Evolutionary conservation across 2,329 filamentous ascomycete genomes (phyloP).

Genomic region (Diaporthe vexans): DNA sequence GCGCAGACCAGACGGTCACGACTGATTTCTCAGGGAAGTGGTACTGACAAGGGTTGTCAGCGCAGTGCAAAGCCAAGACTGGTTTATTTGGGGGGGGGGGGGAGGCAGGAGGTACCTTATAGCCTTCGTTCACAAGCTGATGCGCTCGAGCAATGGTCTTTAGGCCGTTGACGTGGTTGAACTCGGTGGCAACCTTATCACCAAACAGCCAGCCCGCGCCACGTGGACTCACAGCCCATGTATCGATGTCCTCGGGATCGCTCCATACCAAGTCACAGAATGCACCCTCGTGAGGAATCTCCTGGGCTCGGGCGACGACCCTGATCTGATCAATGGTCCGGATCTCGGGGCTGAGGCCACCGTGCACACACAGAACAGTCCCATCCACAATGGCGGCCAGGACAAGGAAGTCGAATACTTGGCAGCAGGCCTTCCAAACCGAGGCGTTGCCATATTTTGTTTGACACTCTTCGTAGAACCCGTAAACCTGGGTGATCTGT

Average conservation of each 20-base stretch:
- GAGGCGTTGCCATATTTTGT: constrained; percentile 99
- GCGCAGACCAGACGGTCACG: constrained; percentile 97
- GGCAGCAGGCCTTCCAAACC: constrained; percentile 99
- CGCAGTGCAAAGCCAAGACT: neutral
- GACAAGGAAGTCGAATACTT: constrained; percentile 98
- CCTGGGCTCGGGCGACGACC: constrained; percentile 96
- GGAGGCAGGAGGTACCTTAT: constrained; percentile 76
- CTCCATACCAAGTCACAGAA: constrained; percentile 99
- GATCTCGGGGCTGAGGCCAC: constrained; percentile 89
- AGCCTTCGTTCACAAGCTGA: constrained; percentile 97
- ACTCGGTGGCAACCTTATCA: constrained; percentile 97
- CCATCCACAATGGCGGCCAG: constrained; percentile 97
- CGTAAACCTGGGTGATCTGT: constrained; percentile 98
- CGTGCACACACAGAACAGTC: constrained; percentile 98
- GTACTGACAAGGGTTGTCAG: constrained; percentile 69
- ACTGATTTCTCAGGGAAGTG: constrained; percentile 96
- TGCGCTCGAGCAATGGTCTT: constrained; percentile 97
- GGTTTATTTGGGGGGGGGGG: neutral
- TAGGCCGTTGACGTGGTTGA: constrained; percentile 96
- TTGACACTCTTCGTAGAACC: constrained; percentile 98
- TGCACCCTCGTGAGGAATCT: constrained; percentile 97
- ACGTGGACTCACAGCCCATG: constrained; percentile 93
- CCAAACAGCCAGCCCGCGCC: constrained; percentile 99
- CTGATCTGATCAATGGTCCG: constrained; percentile 99
- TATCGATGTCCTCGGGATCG: constrained; percentile 96